Conservation (phyloP, 176 grass and related monocot genomes). For the Elaeis guineensis region DNA sequence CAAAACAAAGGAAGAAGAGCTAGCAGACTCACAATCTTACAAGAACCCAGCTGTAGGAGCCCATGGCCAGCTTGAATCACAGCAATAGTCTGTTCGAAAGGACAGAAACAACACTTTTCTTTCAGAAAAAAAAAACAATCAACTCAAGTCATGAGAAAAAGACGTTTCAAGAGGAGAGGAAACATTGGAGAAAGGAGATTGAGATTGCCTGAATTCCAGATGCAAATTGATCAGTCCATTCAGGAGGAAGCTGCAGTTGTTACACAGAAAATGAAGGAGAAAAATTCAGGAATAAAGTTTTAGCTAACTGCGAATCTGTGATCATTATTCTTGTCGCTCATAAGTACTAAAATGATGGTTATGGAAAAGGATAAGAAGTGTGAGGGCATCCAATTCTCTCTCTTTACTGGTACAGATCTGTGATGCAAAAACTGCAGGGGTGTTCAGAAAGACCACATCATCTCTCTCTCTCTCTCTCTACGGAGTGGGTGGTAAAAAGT, state of each 20-base stretch:
- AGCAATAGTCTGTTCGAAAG: slow-evolving; percentile 64
- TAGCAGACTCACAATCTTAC: slow-evolving; percentile 91
- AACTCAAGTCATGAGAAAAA: slow-evolving; percentile 3
- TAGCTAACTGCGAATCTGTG: slow-evolving; percentile 3
- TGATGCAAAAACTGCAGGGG: slow-evolving; percentile 1
- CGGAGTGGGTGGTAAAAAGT: background rate
- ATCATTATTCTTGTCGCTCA: no score
- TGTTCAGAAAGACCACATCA: no score
- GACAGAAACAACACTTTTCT: no score
- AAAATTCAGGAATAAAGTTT: slow-evolving; percentile 10
- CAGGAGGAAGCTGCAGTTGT: slow-evolving; percentile 77
- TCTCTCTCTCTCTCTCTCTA: background rate
- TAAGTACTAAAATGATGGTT: no score
- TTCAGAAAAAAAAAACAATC: background rate
- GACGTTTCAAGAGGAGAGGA: background rate
- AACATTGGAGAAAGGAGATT: background rate
- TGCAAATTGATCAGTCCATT: slow-evolving; percentile 97
- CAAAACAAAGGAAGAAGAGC: no score
- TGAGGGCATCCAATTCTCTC: slow-evolving; percentile 9
- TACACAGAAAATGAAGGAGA: background rate
- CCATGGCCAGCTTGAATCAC: slow-evolving; percentile 99
- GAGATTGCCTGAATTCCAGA: slow-evolving; percentile 80
- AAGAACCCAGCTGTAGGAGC: slow-evolving; percentile 87
- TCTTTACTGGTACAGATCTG: slow-evolving; percentile 17
- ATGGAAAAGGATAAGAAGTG: no score